Percentiles rank a stretch among this genome's conserved stretches.
Evolutionary conservation across 768 basidiomycete species (phyloP).

Genomic region (Boletus rubroflammeus): DNA sequence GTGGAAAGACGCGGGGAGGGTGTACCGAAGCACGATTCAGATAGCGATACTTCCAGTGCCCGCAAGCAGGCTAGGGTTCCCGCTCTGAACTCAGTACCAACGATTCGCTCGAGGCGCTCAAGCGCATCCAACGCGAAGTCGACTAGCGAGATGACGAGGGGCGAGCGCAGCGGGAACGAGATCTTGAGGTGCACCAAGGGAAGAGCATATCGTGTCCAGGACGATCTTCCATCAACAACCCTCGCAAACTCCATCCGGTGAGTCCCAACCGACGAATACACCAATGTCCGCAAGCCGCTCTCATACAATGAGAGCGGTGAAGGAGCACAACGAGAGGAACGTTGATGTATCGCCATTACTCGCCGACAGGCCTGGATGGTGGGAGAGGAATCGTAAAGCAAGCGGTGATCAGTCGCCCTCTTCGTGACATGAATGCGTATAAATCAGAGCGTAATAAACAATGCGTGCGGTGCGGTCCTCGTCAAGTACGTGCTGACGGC

Average conservation of each 20-base stretch:
- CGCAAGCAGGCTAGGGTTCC: slow-evolving; percentile 25
- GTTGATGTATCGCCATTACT: slow-evolving; percentile 27
- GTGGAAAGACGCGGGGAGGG: slow-evolving; percentile 14
- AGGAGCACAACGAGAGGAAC: slow-evolving; percentile 23
- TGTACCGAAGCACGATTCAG: slow-evolving; percentile 22
- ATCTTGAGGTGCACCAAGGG: not conserved
- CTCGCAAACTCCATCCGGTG: slow-evolving; percentile 26
- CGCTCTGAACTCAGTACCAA: slow-evolving; percentile 9
- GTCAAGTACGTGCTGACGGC: slow-evolving; percentile 22
- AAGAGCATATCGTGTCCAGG: slow-evolving; percentile 10
- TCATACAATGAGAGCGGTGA: slow-evolving; percentile 35
- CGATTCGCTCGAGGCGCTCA: slow-evolving; percentile 21
- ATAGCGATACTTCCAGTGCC: slow-evolving; percentile 17
- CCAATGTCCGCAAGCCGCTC: slow-evolving; percentile 22
- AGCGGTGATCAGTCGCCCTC: slow-evolving; percentile 48
- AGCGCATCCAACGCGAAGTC: slow-evolving; percentile 24
- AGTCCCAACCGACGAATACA: slow-evolving; percentile 25
- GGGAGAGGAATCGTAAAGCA: slow-evolving; percentile 24
- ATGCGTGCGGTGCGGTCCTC: slow-evolving; percentile 30
- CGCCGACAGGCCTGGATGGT: slow-evolving; percentile 16
- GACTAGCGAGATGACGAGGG: slow-evolving; percentile 38
- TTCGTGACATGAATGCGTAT: slow-evolving; percentile 30
- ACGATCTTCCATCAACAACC: slow-evolving; percentile 22
- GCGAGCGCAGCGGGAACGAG: slow-evolving; percentile 22
- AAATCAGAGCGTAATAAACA: slow-evolving; percentile 45